A percentile compares a stretch with the other conserved stretches of the same genome.
Conservation (phyloP, 306 rosid species). For the Biancaea sappan region DNA sequence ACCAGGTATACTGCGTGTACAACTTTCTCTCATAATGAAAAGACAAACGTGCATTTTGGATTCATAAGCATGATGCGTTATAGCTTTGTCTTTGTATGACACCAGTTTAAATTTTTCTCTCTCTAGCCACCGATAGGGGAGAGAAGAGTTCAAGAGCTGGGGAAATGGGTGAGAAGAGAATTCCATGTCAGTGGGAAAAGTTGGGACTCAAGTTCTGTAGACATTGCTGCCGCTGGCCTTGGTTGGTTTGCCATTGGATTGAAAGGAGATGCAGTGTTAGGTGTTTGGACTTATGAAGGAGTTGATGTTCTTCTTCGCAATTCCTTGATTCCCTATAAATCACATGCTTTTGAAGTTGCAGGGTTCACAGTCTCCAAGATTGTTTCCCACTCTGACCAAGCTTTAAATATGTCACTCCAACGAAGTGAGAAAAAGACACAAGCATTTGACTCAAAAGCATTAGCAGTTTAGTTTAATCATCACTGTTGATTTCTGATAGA, state of each 20-base stretch:
- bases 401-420: constrained; percentile 46
- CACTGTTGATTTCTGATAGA: constrained; percentile 19
- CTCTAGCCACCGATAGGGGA: constrained; percentile 87
- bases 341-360: constrained; percentile 66
- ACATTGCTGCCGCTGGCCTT: constrained; percentile 81
- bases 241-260: constrained; percentile 96
- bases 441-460: constrained; percentile 33
- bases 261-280: constrained; percentile 74
- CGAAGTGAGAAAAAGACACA: constrained; percentile 50
- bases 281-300: constrained; percentile 92
- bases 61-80: constrained; percentile 19
- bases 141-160: constrained; percentile 73
- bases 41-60: constrained; percentile 1
- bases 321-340: constrained; percentile 70
- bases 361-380: constrained; percentile 88
- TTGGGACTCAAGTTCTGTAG: constrained; percentile 94
- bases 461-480: constrained; percentile 27
- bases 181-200: constrained; percentile 63
- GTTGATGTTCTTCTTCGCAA: constrained; percentile 69
- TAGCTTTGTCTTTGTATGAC: constrained; percentile 24
- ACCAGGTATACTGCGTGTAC: background rate
- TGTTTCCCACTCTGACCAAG: constrained; percentile 76
- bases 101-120: constrained; percentile 27
- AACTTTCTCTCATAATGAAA: background rate
- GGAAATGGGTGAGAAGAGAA: constrained; percentile 76